phyloP scores from a whole-genome alignment of 176 grass and related monocot species.

The Stipa capillata region DNA sequence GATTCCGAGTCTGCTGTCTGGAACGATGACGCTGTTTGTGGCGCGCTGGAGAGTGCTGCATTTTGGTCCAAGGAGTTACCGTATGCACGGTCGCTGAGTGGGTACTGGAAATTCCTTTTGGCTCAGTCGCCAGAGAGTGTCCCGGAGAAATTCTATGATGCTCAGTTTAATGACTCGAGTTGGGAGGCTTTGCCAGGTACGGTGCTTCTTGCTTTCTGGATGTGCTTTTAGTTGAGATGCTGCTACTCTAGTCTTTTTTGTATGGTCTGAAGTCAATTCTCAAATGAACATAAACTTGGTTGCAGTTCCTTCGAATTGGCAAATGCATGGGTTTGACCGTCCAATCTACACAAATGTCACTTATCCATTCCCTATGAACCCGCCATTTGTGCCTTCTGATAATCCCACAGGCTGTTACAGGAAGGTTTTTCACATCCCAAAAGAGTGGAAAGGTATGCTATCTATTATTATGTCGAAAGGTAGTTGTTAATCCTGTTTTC shows the following conservation, averaged over 20 bases:
- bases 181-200: constrained; percentile 80
- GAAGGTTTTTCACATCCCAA: constrained; percentile 73
- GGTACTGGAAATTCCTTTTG: constrained; percentile 80
- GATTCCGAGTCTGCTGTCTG: constrained; percentile 61
- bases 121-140: constrained; percentile 53
- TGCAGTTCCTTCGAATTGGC: constrained; percentile 96
- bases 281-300: neutral
- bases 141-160: constrained; percentile 59
- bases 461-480: neutral
- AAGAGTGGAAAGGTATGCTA: constrained; percentile 87
- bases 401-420: constrained; percentile 94
- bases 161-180: constrained; percentile 58
- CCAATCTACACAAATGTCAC: constrained; percentile 78
- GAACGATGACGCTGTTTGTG: constrained; percentile 57
- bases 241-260: neutral
- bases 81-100: constrained; percentile 72
- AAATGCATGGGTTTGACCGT: constrained; percentile 87
- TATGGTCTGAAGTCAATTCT: neutral
- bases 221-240: neutral
- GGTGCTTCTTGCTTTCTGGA: neutral
- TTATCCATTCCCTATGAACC: constrained; percentile 85
- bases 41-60: constrained; percentile 56
- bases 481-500: neutral
- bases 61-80: constrained; percentile 68
- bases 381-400: constrained; percentile 75